A percentile compares a stretch with the other conserved stretches of the same genome.
These are phyloP conservation scores for Paraphaeosphaeria minitans DNA, from an alignment of 2,329 filamentous ascomycete species.

Conservation along the genomic window DNA sequence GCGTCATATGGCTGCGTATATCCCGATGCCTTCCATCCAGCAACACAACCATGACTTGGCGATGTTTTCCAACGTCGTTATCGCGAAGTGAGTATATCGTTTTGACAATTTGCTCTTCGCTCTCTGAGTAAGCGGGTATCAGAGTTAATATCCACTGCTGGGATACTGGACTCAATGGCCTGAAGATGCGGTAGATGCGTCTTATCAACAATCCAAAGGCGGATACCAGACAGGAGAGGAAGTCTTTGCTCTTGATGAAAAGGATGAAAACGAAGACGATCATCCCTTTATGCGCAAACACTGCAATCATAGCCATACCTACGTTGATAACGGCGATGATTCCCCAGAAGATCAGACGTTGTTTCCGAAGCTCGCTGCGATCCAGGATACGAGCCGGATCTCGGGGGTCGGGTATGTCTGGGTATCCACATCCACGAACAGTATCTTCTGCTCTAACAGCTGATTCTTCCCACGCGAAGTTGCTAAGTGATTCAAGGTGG, in stretches of 20 bases:
- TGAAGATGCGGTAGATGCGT: conserved; percentile 6
- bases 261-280: conserved; percentile 2
- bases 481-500: background rate
- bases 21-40: conserved; percentile 9
- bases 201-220: conserved; percentile 2
- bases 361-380: background rate
- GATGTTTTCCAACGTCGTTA: conserved; percentile 8
- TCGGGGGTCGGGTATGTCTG: background rate
- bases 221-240: conserved; percentile 1
- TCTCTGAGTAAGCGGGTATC: conserved; percentile 11
- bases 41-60: conserved; percentile 9
- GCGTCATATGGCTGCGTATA: conserved; percentile 9
- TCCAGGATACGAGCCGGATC: conserved; percentile 3
- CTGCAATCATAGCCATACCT: conserved; percentile 1
- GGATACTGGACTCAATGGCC: background rate
- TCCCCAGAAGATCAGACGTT: conserved; percentile 3
- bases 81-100: conserved; percentile 7
- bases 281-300: background rate
- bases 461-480: background rate
- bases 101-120: conserved; percentile 10
- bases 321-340: conserved; percentile 3
- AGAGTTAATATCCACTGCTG: conserved; percentile 13
- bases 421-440: conserved; percentile 6
- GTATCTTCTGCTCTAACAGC: background rate
- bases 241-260: conserved; percentile 10